A percentile compares a stretch with the other conserved stretches of the same genome.
phyloP scores from a whole-genome alignment of 2,329 filamentous ascomycete species.

The Apiospora rasikravindrae region DNA sequence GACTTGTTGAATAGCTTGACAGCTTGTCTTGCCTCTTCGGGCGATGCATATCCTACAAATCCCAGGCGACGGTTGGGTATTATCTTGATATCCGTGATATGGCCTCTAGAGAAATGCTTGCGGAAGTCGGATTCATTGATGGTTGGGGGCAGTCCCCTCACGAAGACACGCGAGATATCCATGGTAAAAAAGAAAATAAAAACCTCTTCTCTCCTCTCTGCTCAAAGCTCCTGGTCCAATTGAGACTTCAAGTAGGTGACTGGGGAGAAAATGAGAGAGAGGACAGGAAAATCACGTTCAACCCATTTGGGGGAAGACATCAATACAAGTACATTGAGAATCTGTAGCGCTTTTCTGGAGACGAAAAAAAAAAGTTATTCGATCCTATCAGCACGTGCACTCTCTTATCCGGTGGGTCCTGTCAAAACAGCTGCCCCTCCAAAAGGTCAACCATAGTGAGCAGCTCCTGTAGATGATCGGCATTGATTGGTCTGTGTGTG shows the following conservation, averaged over 20 bases:
- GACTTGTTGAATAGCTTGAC: slow-evolving; percentile 95
- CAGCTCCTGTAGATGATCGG: not conserved
- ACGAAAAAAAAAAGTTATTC: not conserved
- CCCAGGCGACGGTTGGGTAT: slow-evolving; percentile 90
- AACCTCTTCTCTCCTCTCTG: slow-evolving; percentile 16
- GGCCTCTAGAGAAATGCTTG: slow-evolving; percentile 81
- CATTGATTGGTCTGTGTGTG: not conserved
- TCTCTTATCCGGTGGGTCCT: not conserved
- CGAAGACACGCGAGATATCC: slow-evolving; percentile 72
- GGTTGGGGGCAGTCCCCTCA: slow-evolving; percentile 84
- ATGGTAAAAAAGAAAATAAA: slow-evolving; percentile 35
- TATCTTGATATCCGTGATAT: slow-evolving; percentile 91
- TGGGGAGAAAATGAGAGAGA: slow-evolving; percentile 9
- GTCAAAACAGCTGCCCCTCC: slow-evolving; percentile 9
- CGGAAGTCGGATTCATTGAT: slow-evolving; percentile 85
- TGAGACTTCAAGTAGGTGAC: not conserved
- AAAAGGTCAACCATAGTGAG: not conserved
- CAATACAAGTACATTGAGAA: not conserved
- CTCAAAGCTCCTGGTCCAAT: slow-evolving; percentile 12
- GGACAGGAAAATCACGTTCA: slow-evolving; percentile 11
- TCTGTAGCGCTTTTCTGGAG: not conserved
- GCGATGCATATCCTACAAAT: slow-evolving; percentile 90
- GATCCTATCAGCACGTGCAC: not conserved
- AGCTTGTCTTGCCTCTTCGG: slow-evolving; percentile 79
- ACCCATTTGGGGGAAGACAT: not conserved